Conservation (phyloP, 208 protist species). For the Wallacemonas sp. region DNA sequence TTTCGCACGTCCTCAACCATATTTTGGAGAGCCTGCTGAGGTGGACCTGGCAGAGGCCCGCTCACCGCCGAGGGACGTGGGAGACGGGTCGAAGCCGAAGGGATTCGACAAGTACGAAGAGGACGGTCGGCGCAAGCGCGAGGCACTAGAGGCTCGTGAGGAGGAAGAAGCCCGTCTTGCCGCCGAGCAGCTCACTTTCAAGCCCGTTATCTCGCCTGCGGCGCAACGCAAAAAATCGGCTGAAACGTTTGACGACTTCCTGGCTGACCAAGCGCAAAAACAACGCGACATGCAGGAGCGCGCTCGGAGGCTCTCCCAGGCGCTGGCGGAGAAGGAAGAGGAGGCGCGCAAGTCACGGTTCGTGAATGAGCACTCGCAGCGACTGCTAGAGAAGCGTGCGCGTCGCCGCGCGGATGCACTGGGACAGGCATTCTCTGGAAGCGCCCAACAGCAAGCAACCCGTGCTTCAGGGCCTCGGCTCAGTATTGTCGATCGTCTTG, state of each 20-base stretch:
- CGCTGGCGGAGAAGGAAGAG: slow-evolving; percentile 21
- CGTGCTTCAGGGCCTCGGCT: background rate
- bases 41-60: background rate
- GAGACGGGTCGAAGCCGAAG: slow-evolving; percentile 10
- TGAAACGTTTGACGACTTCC: slow-evolving; percentile 4
- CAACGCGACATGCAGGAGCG: slow-evolving; percentile 21
- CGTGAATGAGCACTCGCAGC: slow-evolving; percentile 11
- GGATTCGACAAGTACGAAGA: slow-evolving; percentile 38
- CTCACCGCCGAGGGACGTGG: background rate
- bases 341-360: background rate
- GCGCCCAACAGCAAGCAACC: background rate
- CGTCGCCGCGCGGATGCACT: background rate
- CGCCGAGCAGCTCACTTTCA: slow-evolving; percentile 16
- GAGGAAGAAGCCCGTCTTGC: background rate
- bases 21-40: background rate
- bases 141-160: slow-evolving; percentile 13
- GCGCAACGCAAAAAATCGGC: slow-evolving; percentile 9
- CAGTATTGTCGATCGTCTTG: slow-evolving; percentile 9
- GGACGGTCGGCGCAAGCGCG: slow-evolving; percentile 34
- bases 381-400: background rate
- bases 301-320: slow-evolving; percentile 15
- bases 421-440: background rate
- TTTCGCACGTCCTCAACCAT: background rate
- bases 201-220: slow-evolving; percentile 12
- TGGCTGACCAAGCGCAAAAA: slow-evolving; percentile 18